Conservation (phyloP, 2,329 filamentous ascomycete species). For the Diaporthe destruens region DNA sequence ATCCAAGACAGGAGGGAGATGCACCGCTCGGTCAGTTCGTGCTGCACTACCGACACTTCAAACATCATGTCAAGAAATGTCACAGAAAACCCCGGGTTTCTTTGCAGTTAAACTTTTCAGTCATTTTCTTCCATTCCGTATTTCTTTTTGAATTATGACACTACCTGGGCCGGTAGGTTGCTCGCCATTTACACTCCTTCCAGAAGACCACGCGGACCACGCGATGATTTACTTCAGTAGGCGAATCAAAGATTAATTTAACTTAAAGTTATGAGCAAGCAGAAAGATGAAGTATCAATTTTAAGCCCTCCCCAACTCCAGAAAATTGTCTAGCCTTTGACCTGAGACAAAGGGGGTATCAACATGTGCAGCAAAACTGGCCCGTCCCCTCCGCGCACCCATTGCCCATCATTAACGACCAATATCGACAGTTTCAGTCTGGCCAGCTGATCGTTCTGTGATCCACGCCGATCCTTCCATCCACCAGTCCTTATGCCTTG, state of each 20-base stretch:
- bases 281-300: neutral
- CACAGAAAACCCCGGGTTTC: neutral
- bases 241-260: neutral
- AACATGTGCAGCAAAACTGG: slow-evolving; percentile 10
- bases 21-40: neutral
- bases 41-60: neutral
- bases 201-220: too few relatives aligned
- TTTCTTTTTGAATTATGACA: too few relatives aligned
- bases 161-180: too few relatives aligned
- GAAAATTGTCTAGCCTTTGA: neutral
- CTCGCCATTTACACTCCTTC: neutral
- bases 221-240: neutral
- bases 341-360: neutral
- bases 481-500: slow-evolving; percentile 42
- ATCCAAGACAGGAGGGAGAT: too few relatives aligned
- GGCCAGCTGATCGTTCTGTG: too few relatives aligned
- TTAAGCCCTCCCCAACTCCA: neutral
- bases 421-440: neutral
- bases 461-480: neutral
- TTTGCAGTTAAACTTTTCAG: neutral
- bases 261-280: too few relatives aligned
- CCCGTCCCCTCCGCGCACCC: neutral
- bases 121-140: too few relatives aligned
- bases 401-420: neutral
- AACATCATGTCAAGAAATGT: neutral